Conservation (phyloP, 352 stramenopile genomes). For the Phytopythium oedochilum region DNA sequence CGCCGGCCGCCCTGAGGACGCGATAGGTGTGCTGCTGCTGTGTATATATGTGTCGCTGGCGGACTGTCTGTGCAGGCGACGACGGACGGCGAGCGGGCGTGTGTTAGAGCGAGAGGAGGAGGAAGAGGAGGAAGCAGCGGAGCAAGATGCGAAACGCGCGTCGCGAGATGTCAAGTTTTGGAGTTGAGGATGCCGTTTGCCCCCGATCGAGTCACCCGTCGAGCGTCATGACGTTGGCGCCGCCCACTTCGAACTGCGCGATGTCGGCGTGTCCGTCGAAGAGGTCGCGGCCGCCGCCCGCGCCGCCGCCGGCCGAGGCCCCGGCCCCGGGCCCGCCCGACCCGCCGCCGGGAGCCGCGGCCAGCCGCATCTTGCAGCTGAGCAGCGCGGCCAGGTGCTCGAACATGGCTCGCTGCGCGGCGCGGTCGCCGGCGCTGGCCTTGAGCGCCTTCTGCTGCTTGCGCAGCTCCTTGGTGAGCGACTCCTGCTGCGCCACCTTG, state of each 20-base stretch:
- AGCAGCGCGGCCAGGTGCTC: constrained; percentile 79
- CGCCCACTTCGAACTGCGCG: constrained; percentile 73
- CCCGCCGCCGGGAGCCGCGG: constrained; percentile 18
- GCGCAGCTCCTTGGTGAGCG: constrained; percentile 84
- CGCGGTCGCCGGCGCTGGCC: constrained; percentile 63
- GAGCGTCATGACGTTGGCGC: constrained; percentile 83
- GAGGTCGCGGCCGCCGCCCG: constrained; percentile 23
- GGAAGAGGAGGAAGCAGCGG: background rate
- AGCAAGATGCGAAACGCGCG: background rate
- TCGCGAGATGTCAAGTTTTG: constrained; percentile 5
- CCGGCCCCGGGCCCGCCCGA: constrained; percentile 11
- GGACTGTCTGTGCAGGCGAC: background rate
- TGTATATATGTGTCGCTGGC: constrained; percentile 8
- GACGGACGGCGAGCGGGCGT: background rate
- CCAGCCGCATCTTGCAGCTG: constrained; percentile 66
- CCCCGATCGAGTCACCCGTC: constrained; percentile 26
- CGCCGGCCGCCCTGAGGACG: constrained; percentile 2
- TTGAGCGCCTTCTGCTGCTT: constrained; percentile 91
- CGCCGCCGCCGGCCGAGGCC: constrained; percentile 8
- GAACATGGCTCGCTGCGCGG: constrained; percentile 84
- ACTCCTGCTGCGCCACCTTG: constrained; percentile 90
- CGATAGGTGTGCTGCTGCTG: constrained; percentile 2
- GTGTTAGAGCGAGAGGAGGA: constrained; percentile 2
- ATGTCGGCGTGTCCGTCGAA: constrained; percentile 66
- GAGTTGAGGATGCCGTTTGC: constrained; percentile 1